A percentile compares a stretch with the other conserved stretches of the same genome.
These are phyloP conservation scores for Yamagishiella unicocca DNA, from an alignment of 139 green algal genomes.

Conservation along the genomic window DNA sequence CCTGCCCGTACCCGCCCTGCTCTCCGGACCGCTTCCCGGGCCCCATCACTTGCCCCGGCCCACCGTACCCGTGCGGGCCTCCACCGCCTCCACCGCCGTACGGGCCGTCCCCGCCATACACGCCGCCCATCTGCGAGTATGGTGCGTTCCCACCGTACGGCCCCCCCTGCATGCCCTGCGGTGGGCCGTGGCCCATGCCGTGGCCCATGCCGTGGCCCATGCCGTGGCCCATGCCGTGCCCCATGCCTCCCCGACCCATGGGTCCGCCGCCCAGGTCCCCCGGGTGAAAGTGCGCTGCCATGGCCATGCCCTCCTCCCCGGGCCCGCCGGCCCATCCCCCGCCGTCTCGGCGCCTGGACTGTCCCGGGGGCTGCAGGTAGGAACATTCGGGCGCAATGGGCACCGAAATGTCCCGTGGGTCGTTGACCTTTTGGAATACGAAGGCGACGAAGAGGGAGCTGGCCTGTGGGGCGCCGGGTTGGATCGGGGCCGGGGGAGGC, in stretches of 20 bases:
- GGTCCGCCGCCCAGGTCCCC: background rate
- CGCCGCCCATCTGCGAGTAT: too few relatives aligned
- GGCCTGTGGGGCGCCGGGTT: constrained; percentile 52
- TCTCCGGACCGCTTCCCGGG: too few relatives aligned
- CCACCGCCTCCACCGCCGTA: too few relatives aligned
- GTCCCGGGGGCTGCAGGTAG: background rate
- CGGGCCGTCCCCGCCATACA: too few relatives aligned
- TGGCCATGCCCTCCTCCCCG: background rate
- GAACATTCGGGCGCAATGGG: constrained; percentile 35
- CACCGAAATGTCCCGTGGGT: background rate
- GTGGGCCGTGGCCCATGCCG: background rate
- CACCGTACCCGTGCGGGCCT: background rate
- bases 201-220: background rate
- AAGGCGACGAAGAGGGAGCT: constrained; percentile 69
- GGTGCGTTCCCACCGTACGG: too few relatives aligned
- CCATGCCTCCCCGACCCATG: background rate
- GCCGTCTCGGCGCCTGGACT: background rate
- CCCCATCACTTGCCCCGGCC: too few relatives aligned
- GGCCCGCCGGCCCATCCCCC: too few relatives aligned
- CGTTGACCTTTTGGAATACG: constrained; percentile 69
- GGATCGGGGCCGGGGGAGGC: background rate
- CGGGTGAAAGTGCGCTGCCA: background rate
- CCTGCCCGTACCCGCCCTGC: too few relatives aligned
- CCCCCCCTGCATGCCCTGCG: background rate
- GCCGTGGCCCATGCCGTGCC: background rate